Conservation (phyloP, 768 basidiomycete genomes). For the Fomitopsis pulvina region DNA sequence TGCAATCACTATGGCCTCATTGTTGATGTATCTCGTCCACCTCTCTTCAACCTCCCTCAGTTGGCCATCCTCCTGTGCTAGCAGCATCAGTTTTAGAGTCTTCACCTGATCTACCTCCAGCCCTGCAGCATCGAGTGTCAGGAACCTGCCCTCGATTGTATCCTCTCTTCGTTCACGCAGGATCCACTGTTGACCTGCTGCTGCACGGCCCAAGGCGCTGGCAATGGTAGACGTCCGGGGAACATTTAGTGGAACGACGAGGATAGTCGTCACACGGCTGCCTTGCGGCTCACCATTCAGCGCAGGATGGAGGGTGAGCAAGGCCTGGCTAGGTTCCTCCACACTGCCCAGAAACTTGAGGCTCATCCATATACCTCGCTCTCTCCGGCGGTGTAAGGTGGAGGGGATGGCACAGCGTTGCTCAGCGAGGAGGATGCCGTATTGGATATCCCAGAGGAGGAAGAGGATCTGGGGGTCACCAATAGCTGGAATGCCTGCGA, state of each 20-base stretch:
- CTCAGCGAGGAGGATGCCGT: slow-evolving; percentile 25
- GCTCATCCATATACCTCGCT: slow-evolving; percentile 11
- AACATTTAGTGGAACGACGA: slow-evolving; percentile 51
- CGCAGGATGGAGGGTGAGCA: slow-evolving; percentile 15
- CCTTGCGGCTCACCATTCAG: slow-evolving; percentile 1
- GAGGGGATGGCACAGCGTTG: slow-evolving; percentile 21
- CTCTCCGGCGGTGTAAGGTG: slow-evolving; percentile 16
- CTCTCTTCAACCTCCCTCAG: slow-evolving; percentile 46
- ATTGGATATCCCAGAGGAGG: slow-evolving; percentile 29
- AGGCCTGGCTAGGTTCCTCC: neutral
- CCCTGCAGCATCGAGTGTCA: neutral
- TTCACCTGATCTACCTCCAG: slow-evolving; percentile 21
- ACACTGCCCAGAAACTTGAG: slow-evolving; percentile 7
- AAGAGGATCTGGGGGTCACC: slow-evolving; percentile 19
- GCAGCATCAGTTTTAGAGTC: slow-evolving; percentile 32
- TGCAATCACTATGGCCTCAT: neutral
- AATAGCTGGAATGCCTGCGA: slow-evolving; percentile 16
- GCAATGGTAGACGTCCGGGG: slow-evolving; percentile 56
- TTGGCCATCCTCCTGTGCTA: slow-evolving; percentile 35
- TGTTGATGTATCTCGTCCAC: neutral
- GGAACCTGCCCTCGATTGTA: neutral
- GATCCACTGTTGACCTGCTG: slow-evolving; percentile 42
- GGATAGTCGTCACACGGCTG: slow-evolving; percentile 39
- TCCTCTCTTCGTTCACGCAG: neutral
- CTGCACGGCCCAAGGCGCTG: slow-evolving; percentile 50